A percentile compares a stretch with the other conserved stretches of the same genome.
Evolutionary conservation across 2,329 filamentous ascomycete species (phyloP).

Genomic region (Passalora sequoiae): DNA sequence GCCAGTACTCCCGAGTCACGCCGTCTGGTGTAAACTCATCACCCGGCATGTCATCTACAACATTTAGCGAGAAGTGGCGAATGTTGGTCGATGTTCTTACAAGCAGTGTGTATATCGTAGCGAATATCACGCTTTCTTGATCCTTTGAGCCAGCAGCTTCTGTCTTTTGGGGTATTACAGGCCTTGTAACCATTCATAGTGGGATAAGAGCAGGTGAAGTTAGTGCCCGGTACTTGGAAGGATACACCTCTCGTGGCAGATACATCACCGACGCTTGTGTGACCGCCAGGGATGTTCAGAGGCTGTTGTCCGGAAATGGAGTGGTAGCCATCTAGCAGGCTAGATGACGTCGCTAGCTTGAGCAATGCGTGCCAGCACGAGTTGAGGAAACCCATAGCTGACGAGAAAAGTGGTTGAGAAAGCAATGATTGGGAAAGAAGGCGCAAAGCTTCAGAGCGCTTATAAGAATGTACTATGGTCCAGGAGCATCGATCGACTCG

Average conservation of each 20-base stretch:
- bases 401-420: neutral
- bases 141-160: constrained; percentile 17
- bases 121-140: constrained; percentile 18
- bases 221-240: constrained; percentile 14
- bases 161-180: constrained; percentile 27
- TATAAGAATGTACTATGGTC: neutral
- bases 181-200: constrained; percentile 9
- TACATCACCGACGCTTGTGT: constrained; percentile 1
- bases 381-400: constrained; percentile 15
- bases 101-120: constrained; percentile 33
- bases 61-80: neutral
- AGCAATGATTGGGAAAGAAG: neutral
- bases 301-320: constrained; percentile 7
- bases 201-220: constrained; percentile 19
- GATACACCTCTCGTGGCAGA: constrained; percentile 4
- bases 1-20: constrained; percentile 38
- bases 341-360: constrained; percentile 8
- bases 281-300: constrained; percentile 5
- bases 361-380: constrained; percentile 18
- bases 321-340: constrained; percentile 6
- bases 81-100: neutral
- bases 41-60: constrained; percentile 13
- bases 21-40: constrained; percentile 16
- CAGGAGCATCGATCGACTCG: neutral
- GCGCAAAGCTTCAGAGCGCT: neutral